These are phyloP conservation scores for Leishmania lainsoni DNA, from an alignment of 208 protist genomes.

Conservation along the genomic window DNA sequence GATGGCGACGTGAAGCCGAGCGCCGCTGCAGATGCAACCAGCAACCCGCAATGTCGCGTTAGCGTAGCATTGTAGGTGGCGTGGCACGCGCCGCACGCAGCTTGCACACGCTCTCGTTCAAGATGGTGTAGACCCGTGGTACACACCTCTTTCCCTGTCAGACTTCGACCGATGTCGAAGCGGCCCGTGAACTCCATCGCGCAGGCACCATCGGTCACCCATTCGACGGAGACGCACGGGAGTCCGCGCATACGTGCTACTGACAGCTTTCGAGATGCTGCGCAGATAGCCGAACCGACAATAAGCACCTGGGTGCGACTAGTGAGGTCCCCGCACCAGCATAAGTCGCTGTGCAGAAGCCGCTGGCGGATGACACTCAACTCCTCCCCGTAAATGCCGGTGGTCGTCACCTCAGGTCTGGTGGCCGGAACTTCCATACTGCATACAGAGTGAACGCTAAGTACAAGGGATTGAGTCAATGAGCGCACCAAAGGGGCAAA, in stretches of 20 bases:
- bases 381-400: slow-evolving; percentile 54
- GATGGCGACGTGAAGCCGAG: slow-evolving; percentile 9
- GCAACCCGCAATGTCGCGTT: slow-evolving; percentile 39
- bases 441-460: background rate
- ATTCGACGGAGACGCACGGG: slow-evolving; percentile 59
- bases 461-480: background rate
- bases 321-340: slow-evolving; percentile 47
- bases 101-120: slow-evolving; percentile 36
- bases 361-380: slow-evolving; percentile 38
- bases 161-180: slow-evolving; percentile 40
- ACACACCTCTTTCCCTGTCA: slow-evolving; percentile 51
- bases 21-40: slow-evolving; percentile 35
- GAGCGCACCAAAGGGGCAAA: slow-evolving; percentile 2
- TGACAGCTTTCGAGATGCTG: slow-evolving; percentile 41
- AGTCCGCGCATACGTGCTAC: slow-evolving; percentile 48
- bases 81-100: slow-evolving; percentile 24
- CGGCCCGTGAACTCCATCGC: slow-evolving; percentile 23
- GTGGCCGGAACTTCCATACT: slow-evolving; percentile 37
- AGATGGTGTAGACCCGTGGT: slow-evolving; percentile 36
- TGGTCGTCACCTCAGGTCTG: slow-evolving; percentile 60
- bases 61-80: slow-evolving; percentile 45
- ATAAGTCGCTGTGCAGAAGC: slow-evolving; percentile 30
- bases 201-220: slow-evolving; percentile 53
- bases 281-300: slow-evolving; percentile 30
- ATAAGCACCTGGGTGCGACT: slow-evolving; percentile 51